phyloP scores from a whole-genome alignment of 2,329 filamentous ascomycete species.

The Talaromyces funiculosus region DNA sequence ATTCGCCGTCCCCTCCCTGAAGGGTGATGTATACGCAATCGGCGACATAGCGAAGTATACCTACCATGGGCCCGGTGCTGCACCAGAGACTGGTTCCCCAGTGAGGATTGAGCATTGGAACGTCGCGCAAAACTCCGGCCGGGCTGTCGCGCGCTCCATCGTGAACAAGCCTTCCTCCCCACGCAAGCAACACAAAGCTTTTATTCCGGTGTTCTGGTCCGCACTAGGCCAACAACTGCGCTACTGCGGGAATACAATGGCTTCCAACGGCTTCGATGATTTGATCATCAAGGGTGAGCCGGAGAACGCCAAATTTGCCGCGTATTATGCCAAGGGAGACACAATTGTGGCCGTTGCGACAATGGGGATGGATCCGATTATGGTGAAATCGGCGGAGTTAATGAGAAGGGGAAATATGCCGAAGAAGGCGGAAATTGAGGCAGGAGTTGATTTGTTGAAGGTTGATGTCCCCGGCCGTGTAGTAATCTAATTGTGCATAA shows the following conservation, averaged over 20 bases:
- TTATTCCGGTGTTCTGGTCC: conserved; percentile 96
- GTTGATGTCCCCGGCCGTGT: conserved; percentile 24
- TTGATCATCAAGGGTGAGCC: conserved; percentile 72
- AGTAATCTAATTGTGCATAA: conserved; percentile 16
- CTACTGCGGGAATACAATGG: conserved; percentile 82
- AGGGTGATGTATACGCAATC: conserved; percentile 77
- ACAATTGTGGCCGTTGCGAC: conserved; percentile 83
- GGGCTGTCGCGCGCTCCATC: conserved; percentile 72
- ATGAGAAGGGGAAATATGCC: conserved; percentile 82
- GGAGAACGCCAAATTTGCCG: conserved; percentile 74
- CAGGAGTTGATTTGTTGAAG: conserved; percentile 38
- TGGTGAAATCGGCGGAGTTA: conserved; percentile 75
- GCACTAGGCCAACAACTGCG: conserved; percentile 82
- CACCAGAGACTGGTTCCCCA: conserved; percentile 51
- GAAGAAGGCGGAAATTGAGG: conserved; percentile 67
- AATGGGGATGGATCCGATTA: conserved; percentile 84
- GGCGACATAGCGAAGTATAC: conserved; percentile 95
- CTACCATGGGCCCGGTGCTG: conserved; percentile 81
- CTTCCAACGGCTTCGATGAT: conserved; percentile 69
- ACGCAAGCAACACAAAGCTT: conserved; percentile 53
- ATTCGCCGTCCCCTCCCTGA: conserved; percentile 61
- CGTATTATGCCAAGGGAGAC: conserved; percentile 83
- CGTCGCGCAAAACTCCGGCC: conserved; percentile 88
- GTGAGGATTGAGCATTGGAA: conserved; percentile 97
- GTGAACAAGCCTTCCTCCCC: conserved; percentile 40